Evolutionary conservation across 768 basidiomycete genomes (phyloP), one percentile per base, ranked within the genome.

Genomic region (Tylopilus felleus): DNA sequence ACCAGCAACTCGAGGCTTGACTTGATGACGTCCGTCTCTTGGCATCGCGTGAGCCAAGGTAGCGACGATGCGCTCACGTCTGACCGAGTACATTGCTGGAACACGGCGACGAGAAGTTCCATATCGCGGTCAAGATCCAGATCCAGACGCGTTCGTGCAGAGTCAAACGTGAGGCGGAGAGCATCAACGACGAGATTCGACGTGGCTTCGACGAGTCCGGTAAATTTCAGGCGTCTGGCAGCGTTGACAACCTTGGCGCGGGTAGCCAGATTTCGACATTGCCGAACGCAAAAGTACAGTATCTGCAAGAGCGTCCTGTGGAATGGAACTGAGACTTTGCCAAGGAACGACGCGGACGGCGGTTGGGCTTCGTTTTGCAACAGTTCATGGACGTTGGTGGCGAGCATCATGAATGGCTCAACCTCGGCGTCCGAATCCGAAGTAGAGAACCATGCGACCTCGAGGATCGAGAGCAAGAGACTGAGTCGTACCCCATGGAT

Each of bases 271-370:
- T 73, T 76, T 41, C 85, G 76, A 46, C 81, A 78, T 52, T 88
- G 85, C 40, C 80, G 82, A 14, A 82, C 71, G 56, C 85, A 88
- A 73, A 89, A 91, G 71, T 87, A 94, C 43, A 90, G 71, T 52
- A 92, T 81, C 61, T 93, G 87, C 25, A 98, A 75, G 49, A 95
- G 79, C 1, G 80, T 79, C 41, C 82, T 84, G 66, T 98, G 94
- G 75, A 93, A 93, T 1, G 85, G 81, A 17, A 80, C 75, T 0
- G 85, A 75, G 7, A 82, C 62, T 23, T 77, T 72, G 5, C 86
- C 82, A 7, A 91, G 78, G 64, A 96, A 78, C 1, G 93, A 93
- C 41, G 77, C 75, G 1, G 84, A 73, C 1, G 92, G 89, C 0
- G 87, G 78, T 63, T 92, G 93, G 1, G 83, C 75, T 50, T 88